A percentile compares a stretch with the other conserved stretches of the same genome.
phyloP scores from a whole-genome alignment of 1,284 basidiomycete species.

The Sutorius eximius region DNA sequence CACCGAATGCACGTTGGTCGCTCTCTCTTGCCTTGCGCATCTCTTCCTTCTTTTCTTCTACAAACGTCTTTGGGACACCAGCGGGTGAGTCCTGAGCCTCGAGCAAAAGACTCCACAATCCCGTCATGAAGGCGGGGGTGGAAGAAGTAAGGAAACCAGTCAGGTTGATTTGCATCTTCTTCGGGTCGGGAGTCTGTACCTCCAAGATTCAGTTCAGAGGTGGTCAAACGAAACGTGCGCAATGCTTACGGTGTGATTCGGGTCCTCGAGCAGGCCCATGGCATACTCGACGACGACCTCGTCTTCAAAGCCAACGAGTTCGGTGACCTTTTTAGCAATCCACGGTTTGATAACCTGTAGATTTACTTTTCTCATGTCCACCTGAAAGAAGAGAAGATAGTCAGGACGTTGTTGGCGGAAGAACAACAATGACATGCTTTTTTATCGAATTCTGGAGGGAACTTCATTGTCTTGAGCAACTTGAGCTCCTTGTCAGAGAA shows the following conservation, averaged over 20 bases:
- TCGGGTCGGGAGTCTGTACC: slow-evolving; percentile 81
- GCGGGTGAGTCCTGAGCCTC: slow-evolving; percentile 88
- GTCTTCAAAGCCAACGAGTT: slow-evolving; percentile 92
- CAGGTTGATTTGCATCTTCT: slow-evolving; percentile 93
- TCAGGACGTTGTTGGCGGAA: neutral
- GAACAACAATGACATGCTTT: slow-evolving; percentile 56
- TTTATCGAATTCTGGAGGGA: slow-evolving; percentile 85
- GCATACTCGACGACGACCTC: slow-evolving; percentile 97
- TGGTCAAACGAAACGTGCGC: neutral
- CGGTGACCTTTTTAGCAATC: slow-evolving; percentile 89
- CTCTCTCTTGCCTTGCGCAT: slow-evolving; percentile 76
- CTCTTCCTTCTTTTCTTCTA: slow-evolving; percentile 96
- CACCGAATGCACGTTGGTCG: slow-evolving; percentile 67
- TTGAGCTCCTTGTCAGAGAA: slow-evolving; percentile 96
- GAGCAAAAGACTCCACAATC: slow-evolving; percentile 87
- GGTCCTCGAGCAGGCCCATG: slow-evolving; percentile 88
- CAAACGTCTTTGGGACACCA: slow-evolving; percentile 90
- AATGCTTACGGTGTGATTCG: slow-evolving; percentile 69
- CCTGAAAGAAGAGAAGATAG: slow-evolving; percentile 37
- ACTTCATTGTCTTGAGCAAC: slow-evolving; percentile 86
- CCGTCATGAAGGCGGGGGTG: slow-evolving; percentile 83
- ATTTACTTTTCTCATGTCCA: slow-evolving; percentile 96
- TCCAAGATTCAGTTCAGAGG: neutral
- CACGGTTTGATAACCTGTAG: slow-evolving; percentile 86
- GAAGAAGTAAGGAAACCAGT: slow-evolving; percentile 86